phyloP scores from a whole-genome alignment of 768 basidiomycete species.

The Leccinum incarnatum region DNA sequence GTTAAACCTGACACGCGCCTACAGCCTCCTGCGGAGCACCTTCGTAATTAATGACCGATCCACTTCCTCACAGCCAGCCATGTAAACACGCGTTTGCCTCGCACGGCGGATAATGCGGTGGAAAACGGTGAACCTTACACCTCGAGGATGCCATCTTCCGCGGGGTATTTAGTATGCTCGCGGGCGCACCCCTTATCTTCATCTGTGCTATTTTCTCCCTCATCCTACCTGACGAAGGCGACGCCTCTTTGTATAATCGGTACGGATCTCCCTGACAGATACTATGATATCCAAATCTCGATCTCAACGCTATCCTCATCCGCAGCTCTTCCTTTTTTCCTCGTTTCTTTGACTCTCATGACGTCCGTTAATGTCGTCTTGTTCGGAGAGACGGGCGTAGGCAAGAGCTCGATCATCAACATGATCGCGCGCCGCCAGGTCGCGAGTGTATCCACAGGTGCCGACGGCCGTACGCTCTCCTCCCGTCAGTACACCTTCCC shows the following conservation, averaged over 20 bases:
- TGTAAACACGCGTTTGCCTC: background rate
- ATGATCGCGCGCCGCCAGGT: constrained; percentile 23
- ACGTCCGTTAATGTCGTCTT: constrained; percentile 36
- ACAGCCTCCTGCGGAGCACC: no score
- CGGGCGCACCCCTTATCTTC: background rate
- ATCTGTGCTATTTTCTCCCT: background rate
- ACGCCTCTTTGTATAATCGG: background rate
- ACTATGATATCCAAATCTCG: background rate
- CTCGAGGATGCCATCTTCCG: background rate
- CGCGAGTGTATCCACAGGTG: constrained; percentile 21
- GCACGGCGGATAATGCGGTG: background rate
- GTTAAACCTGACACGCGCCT: no score
- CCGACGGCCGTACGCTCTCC: constrained; percentile 35
- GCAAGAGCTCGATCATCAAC: constrained; percentile 33
- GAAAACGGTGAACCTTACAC: background rate
- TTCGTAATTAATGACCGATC: background rate
- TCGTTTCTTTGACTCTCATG: constrained; percentile 7
- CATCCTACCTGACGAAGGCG: background rate
- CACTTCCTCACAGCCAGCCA: background rate
- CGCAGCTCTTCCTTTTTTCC: background rate
- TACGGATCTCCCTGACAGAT: background rate
- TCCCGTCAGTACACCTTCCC: constrained; percentile 24
- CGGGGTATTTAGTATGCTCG: constrained; percentile 2
- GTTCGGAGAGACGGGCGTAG: constrained; percentile 42
- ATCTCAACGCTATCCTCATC: background rate